A percentile compares a stretch with the other conserved stretches of the same genome.
Conservation (phyloP, 83 land plant genomes). For the Picea engelmannii region DNA sequence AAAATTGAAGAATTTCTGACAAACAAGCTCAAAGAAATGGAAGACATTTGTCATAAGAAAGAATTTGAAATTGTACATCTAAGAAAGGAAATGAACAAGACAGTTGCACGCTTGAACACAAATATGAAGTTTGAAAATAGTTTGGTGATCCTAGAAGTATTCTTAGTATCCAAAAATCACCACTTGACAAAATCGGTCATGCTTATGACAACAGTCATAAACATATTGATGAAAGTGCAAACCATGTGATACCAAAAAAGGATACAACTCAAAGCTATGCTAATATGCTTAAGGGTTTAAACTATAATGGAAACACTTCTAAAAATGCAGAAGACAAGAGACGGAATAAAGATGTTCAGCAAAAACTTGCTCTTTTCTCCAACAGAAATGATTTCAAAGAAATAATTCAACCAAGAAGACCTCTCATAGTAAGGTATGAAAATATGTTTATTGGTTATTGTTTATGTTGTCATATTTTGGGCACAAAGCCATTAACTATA, state of each 20-base stretch:
- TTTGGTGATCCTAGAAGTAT: too few species aligned
- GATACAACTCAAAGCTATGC: neutral
- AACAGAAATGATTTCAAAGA: neutral
- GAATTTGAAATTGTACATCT: neutral
- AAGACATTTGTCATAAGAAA: too few species aligned
- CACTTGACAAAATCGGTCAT: neutral
- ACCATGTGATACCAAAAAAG: too few species aligned
- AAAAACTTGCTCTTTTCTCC: neutral
- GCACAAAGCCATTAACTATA: too few species aligned
- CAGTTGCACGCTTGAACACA: neutral
- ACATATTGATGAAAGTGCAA: too few species aligned
- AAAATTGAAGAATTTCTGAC: too few species aligned
- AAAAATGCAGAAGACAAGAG: neutral
- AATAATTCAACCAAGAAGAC: neutral
- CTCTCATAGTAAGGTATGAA: neutral
- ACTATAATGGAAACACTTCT: neutral
- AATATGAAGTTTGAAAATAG: too few species aligned
- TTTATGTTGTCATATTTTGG: too few species aligned
- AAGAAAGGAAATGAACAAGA: too few species aligned
- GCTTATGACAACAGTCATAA: neutral
- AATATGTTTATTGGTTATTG: too few species aligned
- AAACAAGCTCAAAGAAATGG: too few species aligned
- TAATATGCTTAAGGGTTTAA: neutral
- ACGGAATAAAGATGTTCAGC: neutral
- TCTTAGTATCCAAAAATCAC: neutral